Evolutionary conservation across 371 early-diverging fungal species (phyloP), one percentile per base, ranked within the genome.

Genomic region (Coemansia sp.): DNA sequence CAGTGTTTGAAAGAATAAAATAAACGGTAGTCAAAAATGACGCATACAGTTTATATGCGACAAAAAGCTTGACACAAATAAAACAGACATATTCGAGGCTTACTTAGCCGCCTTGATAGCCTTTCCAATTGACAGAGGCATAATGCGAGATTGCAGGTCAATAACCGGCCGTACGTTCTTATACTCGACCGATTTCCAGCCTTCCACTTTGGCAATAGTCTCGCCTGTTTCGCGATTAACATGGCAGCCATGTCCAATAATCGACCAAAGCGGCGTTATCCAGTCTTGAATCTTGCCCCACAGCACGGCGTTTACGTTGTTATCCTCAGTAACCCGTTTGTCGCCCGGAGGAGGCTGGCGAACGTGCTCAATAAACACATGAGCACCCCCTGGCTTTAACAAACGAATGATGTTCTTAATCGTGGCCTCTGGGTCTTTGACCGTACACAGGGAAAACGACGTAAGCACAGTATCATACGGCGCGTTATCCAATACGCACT

Each of bases 361-460:
- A 10, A 79, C 73, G 42, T 79, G 80, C 66, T 80, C 80, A 31
- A 80, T 80, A 52, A 79, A 80, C 24, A 78, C 67, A 47, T 70
- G 79, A 0, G 67, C 64, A 34, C 80, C 80, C 13, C 79, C 79
- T 0, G 74, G 74, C 31, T 59, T 56, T 10, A 80, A 34, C 10
- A 78, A 58, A 2, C 51, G 61, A 29, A 69, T 18, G 1, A 80
- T 69, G 39, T 66, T 67, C 6, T 29, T 40, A 11, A 79, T 24
- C 0, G 75, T 59, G 2, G 55, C 11, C 14, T 72, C 59, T 7
- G 73, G 75, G 34, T 73, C 45, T 4, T 51, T 45, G 14, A 59
- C 75, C 1, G 79, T 78, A 64, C 80, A 80, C 39, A 79, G 57
- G 8, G 71, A 65, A 40, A 79, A 73, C 13, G 80, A 80, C 2